phyloP scores from a whole-genome alignment of 2,329 filamentous ascomycete genomes.

The Ambrosiella xylebori region DNA sequence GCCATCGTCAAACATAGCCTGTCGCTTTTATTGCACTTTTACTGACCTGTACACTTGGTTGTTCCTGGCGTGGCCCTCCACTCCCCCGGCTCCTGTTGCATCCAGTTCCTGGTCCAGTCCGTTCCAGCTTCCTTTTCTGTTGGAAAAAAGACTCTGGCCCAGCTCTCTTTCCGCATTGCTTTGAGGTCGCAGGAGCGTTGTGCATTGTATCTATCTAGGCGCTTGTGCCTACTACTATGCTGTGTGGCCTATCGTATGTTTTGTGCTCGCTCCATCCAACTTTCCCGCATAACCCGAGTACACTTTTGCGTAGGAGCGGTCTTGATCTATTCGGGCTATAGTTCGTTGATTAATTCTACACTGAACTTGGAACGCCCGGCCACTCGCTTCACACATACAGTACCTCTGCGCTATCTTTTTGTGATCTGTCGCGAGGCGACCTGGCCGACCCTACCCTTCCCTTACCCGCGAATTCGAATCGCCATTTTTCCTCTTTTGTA shows the following conservation, averaged over 20 bases:
- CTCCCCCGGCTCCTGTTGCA: neutral
- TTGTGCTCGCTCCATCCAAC: neutral
- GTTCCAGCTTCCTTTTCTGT: neutral
- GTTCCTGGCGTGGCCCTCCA: neutral
- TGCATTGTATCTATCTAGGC: neutral
- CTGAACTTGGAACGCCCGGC: neutral
- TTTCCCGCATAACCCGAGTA: neutral
- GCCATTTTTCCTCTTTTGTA: neutral
- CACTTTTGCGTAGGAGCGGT: neutral
- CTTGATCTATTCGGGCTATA: neutral
- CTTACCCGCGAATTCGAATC: constrained; percentile 2
- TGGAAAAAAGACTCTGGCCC: neutral
- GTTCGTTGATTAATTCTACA: neutral
- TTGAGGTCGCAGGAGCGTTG: neutral
- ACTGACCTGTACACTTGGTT: neutral
- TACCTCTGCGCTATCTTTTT: neutral
- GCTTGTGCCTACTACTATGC: neutral
- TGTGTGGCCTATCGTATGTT: neutral
- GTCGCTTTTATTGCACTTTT: neutral
- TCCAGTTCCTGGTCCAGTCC: neutral
- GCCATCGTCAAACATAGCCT: neutral
- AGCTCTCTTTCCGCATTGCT: neutral
- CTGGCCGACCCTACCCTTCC: neutral
- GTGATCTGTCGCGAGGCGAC: neutral
- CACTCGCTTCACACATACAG: neutral